Evolutionary conservation across 2,329 filamentous ascomycete genomes (phyloP).

Genomic region (Colletotrichum neosansevieriae): DNA sequence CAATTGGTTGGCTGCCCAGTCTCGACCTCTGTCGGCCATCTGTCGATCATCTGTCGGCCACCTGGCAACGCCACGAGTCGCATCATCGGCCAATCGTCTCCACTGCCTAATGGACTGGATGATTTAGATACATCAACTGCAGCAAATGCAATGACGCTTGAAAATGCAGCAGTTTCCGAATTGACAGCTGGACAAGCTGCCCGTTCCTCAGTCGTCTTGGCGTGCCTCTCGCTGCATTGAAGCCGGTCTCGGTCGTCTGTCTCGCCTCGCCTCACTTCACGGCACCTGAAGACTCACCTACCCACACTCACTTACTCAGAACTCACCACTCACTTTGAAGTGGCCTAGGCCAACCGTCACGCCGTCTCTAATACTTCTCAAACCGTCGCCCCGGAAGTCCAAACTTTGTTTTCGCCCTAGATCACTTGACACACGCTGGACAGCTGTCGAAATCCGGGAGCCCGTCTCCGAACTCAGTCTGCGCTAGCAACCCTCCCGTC

Average conservation of each 20-base stretch:
- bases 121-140: constrained; percentile 13
- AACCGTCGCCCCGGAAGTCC: constrained; percentile 11
- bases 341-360: constrained; percentile 11
- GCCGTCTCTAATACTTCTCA: constrained; percentile 12
- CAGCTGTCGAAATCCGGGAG: constrained; percentile 11
- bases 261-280: constrained; percentile 2
- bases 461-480: constrained; percentile 2
- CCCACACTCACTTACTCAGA: neutral
- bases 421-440: constrained; percentile 32
- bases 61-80: constrained; percentile 19
- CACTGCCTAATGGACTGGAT: constrained; percentile 4
- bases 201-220: constrained; percentile 22
- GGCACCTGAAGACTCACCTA: too few relatives aligned
- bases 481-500: constrained; percentile 3
- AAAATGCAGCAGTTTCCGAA: neutral
- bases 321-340: neutral
- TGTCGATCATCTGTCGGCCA: neutral
- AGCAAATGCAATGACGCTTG: neutral
- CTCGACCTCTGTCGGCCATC: too few relatives aligned
- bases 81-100: constrained; percentile 3
- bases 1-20: too few relatives aligned
- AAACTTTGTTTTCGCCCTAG: constrained; percentile 33
- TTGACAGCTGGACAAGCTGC: constrained; percentile 16
- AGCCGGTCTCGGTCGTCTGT: constrained; percentile 8
- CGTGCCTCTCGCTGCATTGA: constrained; percentile 6